A percentile compares a stretch with the other conserved stretches of the same genome.
Evolutionary conservation across 495 filamentous ascomycete species (phyloP).

Genomic region (Tuber umbilicatum): DNA sequence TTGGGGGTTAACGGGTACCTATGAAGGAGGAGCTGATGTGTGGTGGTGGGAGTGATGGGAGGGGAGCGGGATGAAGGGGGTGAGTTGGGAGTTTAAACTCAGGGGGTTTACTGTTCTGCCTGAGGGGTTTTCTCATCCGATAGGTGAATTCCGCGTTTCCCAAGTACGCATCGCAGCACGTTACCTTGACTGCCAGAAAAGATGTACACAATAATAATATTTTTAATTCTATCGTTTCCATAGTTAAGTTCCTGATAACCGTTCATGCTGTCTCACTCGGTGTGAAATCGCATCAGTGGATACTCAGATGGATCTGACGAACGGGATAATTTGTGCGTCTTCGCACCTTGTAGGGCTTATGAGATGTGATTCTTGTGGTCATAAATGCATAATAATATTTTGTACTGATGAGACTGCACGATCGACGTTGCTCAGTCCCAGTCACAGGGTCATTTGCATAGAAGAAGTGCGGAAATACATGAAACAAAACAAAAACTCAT

Average conservation of each 20-base stretch:
- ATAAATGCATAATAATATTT: neutral
- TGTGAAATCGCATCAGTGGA: neutral
- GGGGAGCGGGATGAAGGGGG: neutral
- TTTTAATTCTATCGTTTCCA: neutral
- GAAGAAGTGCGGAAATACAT: neutral
- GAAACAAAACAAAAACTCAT: neutral
- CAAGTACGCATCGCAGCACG: neutral
- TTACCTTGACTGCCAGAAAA: too few species aligned
- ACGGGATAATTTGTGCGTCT: neutral
- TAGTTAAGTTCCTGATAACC: neutral
- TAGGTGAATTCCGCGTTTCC: neutral
- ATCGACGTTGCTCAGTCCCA: neutral
- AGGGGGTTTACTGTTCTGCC: neutral
- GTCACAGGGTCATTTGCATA: neutral
- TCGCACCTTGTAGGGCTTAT: neutral
- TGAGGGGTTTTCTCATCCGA: neutral
- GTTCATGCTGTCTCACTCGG: neutral
- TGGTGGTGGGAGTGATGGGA: neutral
- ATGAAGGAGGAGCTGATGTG: neutral
- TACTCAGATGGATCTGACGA: neutral
- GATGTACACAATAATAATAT: neutral
- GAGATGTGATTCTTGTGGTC: neutral
- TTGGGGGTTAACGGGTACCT: neutral
- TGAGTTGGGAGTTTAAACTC: neutral
- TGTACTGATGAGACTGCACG: neutral